Conservation (phyloP, 805 yeast species). For the Metschnikowia santaceciliae region DNA sequence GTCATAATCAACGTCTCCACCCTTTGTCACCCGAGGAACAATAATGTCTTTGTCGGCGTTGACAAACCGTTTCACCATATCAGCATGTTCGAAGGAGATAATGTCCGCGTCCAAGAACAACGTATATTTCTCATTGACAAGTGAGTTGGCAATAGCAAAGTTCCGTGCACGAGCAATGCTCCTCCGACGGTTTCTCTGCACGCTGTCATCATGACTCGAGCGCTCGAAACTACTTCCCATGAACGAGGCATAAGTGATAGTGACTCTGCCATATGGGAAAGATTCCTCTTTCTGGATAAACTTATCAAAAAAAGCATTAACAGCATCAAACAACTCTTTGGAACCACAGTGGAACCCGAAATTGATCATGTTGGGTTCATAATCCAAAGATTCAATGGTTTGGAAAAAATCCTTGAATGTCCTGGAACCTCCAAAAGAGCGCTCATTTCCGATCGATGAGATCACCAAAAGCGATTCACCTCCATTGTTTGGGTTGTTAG, state of each 20-base stretch:
- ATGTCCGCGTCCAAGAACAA: constrained; percentile 39
- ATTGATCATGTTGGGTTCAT: constrained; percentile 17
- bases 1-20: constrained; percentile 31
- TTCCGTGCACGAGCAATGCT: constrained; percentile 36
- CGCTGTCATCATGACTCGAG: constrained; percentile 9
- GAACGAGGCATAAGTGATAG: constrained; percentile 14
- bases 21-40: constrained; percentile 33
- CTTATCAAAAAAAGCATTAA: constrained; percentile 18
- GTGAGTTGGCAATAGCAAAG: constrained; percentile 26
- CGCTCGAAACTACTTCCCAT: constrained; percentile 9
- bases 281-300: constrained; percentile 1
- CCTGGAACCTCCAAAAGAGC: constrained; percentile 35
- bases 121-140: constrained; percentile 29
- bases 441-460: constrained; percentile 25
- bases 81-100: constrained; percentile 20
- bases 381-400: constrained; percentile 25
- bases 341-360: constrained; percentile 33
- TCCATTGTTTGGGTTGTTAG: neutral
- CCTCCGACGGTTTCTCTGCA: constrained; percentile 34
- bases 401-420: constrained; percentile 30
- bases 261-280: constrained; percentile 10
- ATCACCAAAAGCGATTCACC: constrained; percentile 16
- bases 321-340: constrained; percentile 21
- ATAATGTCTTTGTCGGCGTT: constrained; percentile 29
- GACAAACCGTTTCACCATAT: constrained; percentile 26